Conservation (phyloP, 2,329 filamentous ascomycete genomes). For the Nectriaceae sp. region DNA sequence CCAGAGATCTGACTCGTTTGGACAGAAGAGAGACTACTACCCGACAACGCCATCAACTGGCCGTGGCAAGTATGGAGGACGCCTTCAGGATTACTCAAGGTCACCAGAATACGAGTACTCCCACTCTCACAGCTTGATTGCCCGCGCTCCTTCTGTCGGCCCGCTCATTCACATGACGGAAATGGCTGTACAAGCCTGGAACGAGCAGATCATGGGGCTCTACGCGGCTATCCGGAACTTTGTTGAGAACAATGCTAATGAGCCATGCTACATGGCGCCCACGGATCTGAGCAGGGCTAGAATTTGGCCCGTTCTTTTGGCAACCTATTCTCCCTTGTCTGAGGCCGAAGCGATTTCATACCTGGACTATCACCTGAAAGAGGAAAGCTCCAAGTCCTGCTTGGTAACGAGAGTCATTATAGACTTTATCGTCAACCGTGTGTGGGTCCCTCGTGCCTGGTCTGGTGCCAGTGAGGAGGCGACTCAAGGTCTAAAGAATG, state of each 20-base stretch:
- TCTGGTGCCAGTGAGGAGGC: constrained; percentile 37
- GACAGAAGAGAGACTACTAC: constrained; percentile 26
- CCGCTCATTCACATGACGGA: constrained; percentile 40
- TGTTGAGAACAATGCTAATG: constrained; percentile 36
- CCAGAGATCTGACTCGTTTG: constrained; percentile 20
- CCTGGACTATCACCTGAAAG: constrained; percentile 42
- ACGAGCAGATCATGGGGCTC: constrained; percentile 39
- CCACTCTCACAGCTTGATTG: constrained; percentile 17
- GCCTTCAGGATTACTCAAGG: constrained; percentile 27
- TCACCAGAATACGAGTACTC: constrained; percentile 19
- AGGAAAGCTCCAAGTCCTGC: constrained; percentile 42
- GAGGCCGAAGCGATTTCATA: constrained; percentile 42
- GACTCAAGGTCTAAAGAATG: constrained; percentile 36
- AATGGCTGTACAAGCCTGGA: constrained; percentile 35
- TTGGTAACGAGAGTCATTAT: constrained; percentile 45
- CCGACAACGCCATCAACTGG: constrained; percentile 33
- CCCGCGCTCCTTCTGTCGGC: constrained; percentile 17
- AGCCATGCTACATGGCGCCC: constrained; percentile 31
- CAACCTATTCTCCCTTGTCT: constrained; percentile 40
- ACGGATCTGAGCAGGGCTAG: constrained; percentile 30
- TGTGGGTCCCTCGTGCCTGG: constrained; percentile 44
- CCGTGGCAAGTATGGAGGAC: constrained; percentile 32
- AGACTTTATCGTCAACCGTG: constrained; percentile 44
- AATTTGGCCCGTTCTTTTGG: constrained; percentile 40
- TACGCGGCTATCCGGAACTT: constrained; percentile 38